phyloP scores from a whole-genome alignment of 305 asterid species.

The Andrographis paniculata region DNA sequence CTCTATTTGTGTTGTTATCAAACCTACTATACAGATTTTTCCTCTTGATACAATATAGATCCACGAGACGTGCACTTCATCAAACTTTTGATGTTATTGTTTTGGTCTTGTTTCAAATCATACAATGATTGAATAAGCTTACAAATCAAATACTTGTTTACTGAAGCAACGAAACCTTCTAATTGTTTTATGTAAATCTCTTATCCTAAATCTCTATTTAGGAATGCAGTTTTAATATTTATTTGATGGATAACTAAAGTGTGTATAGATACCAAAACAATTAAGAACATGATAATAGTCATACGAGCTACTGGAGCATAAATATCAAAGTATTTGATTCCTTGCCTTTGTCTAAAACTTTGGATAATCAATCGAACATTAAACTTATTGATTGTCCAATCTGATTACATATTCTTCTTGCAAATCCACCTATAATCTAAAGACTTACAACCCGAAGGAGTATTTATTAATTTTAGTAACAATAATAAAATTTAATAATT shows the following conservation, averaged over 20 bases:
- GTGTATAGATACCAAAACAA: background rate
- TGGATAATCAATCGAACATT: too few species aligned
- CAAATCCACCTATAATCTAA: background rate
- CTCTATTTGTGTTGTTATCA: background rate
- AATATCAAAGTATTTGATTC: background rate
- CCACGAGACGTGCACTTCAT: background rate
- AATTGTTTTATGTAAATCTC: background rate
- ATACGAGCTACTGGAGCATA: background rate
- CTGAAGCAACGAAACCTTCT: background rate
- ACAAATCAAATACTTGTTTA: background rate
- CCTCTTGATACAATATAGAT: background rate
- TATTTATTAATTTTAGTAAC: too few species aligned
- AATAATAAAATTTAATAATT: too few species aligned
- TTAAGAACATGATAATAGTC: background rate
- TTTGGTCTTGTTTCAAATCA: background rate
- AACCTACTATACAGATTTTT: background rate
- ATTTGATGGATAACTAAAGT: background rate
- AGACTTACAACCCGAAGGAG: too few species aligned
- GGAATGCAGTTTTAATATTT: background rate
- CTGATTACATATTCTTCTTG: background rate
- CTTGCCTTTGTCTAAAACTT: background rate
- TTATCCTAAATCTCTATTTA: background rate
- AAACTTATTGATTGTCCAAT: background rate
- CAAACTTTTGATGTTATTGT: background rate
- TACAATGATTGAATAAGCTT: background rate